Base-by-base conservation (phyloP, 768 basidiomycete genomes). In the Trametes gibbosa region DNA sequence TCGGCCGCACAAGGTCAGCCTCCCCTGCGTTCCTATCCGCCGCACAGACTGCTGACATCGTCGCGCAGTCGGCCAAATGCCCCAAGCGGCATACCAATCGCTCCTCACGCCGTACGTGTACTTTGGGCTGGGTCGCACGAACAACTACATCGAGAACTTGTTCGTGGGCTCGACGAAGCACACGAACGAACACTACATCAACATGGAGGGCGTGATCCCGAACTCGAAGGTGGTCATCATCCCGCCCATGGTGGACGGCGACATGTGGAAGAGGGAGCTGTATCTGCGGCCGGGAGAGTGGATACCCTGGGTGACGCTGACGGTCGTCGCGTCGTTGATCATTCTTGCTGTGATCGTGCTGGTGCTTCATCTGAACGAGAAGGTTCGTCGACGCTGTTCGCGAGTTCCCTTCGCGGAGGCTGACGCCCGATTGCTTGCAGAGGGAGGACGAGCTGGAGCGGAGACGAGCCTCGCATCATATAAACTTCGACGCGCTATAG, bases 101-200 rank as follows among this genome's bases (percentile, higher is more conserved):
- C 81, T 98, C 10, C 84, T 88, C 54, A 87, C 92, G 0, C 97
- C 97, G 0, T 98, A 98, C 69, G 84, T 94, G 1, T 97, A 95
- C 81, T 92, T 98, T 69, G 96, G 97, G 1, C 85, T 99, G 8
- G 97, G 96, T 0, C 85, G 97, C 41, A 98, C 95, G 16, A 99
- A 99, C 74, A 99, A 99, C 72, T 99, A 99, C 74, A 95, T 99
- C 67, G 97, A 99, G 79, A 98, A 98, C 72, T 81, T 99, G 2
- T 97, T 97, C 70, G 91, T 98, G 19, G 97, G 97, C 16, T 88
- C 93, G 4, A 96, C 95, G 6, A 80, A 90, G 29, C 86, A 92
- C 59, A 71, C 79, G 0, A 70, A 77, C 35, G 69, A 85, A 34
- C 92, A 96, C 69, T 92, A 80, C 64, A 94, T 96, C 71, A 87